Base-by-base conservation (phyloP, 2,329 filamentous ascomycete genomes). In the Trichocomaceae sp. region DNA sequence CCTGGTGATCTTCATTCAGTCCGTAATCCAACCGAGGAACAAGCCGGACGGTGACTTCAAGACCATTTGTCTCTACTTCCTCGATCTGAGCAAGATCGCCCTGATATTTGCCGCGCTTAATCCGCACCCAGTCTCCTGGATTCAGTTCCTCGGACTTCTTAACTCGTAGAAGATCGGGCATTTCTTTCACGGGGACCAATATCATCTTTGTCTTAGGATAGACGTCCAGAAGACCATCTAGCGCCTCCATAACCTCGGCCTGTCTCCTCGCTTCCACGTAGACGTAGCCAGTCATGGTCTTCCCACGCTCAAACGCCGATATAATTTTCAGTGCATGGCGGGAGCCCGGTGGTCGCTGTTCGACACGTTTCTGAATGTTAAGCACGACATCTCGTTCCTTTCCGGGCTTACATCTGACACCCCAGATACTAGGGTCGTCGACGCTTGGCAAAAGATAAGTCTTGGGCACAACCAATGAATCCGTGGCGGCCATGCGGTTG, bases 351-450 rank as follows among this genome's bases (percentile, higher is more conserved):
- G 71, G 72, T 39, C 87, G 82, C 66, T 97, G 90, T 68, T 95
- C 85, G 50, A 95, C 84, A 52, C 90, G 86, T 74, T 91, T 95
- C 76, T 90, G 89, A 62, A 99, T 87, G 26, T 84, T 84, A 67
- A 90, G 87, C 51, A 99, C 80, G 37, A 95, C 86, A 67, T 99
- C 93, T 58, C 87, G 84, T 74, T 99, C 93, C 72, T 99, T 99
- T 64, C 92, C 92, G 62, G 93, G 89, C 69, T 93, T 93, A 74
- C 90, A 96, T 64, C 88, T 85, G 59, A 96, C 86, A 58, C 87
- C 90, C 89, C 90, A 99, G 67, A 99, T 97, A 64, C 88, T 90
- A 1, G 93, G 93, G 69, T 99, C 93, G 59, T 96, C 87, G 49
- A 96, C 91, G 64, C 89, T 93, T 4, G 93, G 93, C 44, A 97